Percentiles rank a stretch among this genome's conserved stretches.
Conservation (phyloP, 257 asterid genomes). For the Marsdenia floribunda region DNA sequence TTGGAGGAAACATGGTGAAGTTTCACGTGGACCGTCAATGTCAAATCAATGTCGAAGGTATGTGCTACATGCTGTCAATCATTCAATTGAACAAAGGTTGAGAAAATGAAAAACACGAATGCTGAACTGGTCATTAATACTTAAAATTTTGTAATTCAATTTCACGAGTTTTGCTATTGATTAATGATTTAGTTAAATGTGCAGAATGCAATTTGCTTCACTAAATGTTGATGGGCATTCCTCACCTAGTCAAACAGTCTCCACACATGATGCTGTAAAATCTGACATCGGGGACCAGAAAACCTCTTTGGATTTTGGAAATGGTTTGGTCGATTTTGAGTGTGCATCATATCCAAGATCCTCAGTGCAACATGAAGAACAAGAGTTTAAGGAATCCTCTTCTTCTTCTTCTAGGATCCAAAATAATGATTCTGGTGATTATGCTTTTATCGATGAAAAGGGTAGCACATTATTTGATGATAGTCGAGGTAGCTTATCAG, state of each 20-base stretch:
- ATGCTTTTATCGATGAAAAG: constrained; percentile 41
- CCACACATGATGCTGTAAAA: constrained; percentile 39
- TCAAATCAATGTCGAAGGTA: constrained; percentile 71
- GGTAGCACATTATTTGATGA: constrained; percentile 38
- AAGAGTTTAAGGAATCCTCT: constrained; percentile 46
- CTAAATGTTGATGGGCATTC: constrained; percentile 38
- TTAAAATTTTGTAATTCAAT: neutral
- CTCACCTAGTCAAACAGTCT: constrained; percentile 52
- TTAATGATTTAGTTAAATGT: constrained; percentile 15
- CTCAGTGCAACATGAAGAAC: constrained; percentile 55
- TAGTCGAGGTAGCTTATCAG: constrained; percentile 32
- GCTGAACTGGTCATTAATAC: neutral
- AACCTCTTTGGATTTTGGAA: constrained; percentile 41
- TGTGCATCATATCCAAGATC: constrained; percentile 44
- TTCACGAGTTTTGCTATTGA: neutral
- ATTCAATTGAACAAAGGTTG: constrained; percentile 1
- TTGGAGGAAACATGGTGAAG: constrained; percentile 51
- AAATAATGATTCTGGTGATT: constrained; percentile 41
- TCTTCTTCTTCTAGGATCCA: constrained; percentile 46
- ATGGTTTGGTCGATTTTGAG: constrained; percentile 43
- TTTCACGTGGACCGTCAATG: constrained; percentile 53
- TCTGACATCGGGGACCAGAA: constrained; percentile 50
- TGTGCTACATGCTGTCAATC: constrained; percentile 4
- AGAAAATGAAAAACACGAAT: constrained; percentile 2
- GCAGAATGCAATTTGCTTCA: constrained; percentile 49